Percentiles rank a stretch among this genome's conserved stretches.
phyloP scores from a whole-genome alignment of 306 rosid species.

The Mucuna pruriens region DNA sequence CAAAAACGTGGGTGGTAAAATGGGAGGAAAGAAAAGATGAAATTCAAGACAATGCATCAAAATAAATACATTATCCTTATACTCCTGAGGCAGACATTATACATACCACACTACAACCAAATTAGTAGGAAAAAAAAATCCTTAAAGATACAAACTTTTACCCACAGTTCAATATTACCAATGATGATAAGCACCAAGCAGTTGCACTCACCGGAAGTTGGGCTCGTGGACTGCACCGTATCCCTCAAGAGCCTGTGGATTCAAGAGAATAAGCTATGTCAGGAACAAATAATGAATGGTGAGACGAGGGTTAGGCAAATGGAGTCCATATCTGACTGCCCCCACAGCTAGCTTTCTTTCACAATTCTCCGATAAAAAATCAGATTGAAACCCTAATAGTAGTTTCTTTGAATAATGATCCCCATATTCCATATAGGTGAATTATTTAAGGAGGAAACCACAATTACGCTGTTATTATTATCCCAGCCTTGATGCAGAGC shows the following conservation, averaged over 20 bases:
- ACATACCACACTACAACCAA: conserved; percentile 13
- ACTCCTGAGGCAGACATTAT: conserved; percentile 21
- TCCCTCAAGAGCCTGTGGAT: conserved; percentile 99
- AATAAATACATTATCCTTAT: conserved; percentile 14
- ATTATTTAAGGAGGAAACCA: conserved; percentile 99
- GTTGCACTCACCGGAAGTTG: conserved; percentile 87
- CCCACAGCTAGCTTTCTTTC: conserved; percentile 86
- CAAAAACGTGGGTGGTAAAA: conserved; percentile 49
- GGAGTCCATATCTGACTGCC: conserved; percentile 99
- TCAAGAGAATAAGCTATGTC: conserved; percentile 99
- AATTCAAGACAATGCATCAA: conserved; percentile 35
- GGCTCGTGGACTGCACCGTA: conserved; percentile 88
- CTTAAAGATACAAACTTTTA: background rate
- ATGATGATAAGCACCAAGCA: conserved; percentile 47
- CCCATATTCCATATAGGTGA: conserved; percentile 96
- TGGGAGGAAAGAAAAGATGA: conserved; percentile 60
- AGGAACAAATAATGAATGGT: conserved; percentile 90
- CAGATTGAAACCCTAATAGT: conserved; percentile 81
- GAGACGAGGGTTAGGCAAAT: conserved; percentile 93
- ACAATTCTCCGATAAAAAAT: conserved; percentile 74
- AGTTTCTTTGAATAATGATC: conserved; percentile 78
- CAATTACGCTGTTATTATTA: conserved; percentile 99
- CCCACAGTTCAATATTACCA: conserved; percentile 40
- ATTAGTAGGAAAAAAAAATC: background rate
- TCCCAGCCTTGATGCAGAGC: conserved; percentile 99